Evolutionary conservation across 768 basidiomycete genomes (phyloP).

Genomic region (Lactarius tabidus): DNA sequence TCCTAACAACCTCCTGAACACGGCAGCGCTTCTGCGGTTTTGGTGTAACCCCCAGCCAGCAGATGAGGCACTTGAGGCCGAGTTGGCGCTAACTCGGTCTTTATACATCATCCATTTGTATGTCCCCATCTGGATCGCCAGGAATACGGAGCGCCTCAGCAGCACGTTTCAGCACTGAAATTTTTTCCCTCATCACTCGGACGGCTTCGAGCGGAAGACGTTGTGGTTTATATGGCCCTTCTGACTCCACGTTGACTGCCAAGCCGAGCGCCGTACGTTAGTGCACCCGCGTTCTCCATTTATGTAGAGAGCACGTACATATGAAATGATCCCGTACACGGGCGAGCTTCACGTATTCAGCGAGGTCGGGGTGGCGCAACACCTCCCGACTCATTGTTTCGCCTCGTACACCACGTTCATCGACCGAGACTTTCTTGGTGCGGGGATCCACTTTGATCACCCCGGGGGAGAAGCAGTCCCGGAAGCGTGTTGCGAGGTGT

Average conservation of each 20-base stretch:
- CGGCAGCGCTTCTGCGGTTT: neutral
- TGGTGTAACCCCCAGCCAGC: neutral
- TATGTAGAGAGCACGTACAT: constrained; percentile 48
- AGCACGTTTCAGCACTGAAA: constrained; percentile 53
- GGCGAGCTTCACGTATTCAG: constrained; percentile 74
- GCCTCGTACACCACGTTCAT: constrained; percentile 61
- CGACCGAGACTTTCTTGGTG: constrained; percentile 59
- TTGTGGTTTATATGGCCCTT: constrained; percentile 84
- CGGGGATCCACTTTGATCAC: constrained; percentile 61
- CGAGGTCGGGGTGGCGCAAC: constrained; percentile 86
- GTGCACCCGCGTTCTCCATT: neutral
- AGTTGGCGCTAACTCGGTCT: neutral
- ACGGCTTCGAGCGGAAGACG: constrained; percentile 77
- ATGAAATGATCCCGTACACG: constrained; percentile 90
- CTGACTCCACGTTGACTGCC: constrained; percentile 84
- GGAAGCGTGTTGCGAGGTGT: constrained; percentile 75
- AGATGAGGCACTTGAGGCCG: neutral
- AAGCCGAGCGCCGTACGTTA: constrained; percentile 10
- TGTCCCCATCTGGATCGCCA: constrained; percentile 38
- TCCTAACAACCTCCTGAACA: neutral
- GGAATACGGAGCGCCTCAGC: constrained; percentile 54
- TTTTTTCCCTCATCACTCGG: constrained; percentile 77
- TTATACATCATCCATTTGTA: constrained; percentile 48
- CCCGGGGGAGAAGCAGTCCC: constrained; percentile 81
- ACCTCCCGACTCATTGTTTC: constrained; percentile 94